phyloP scores from a whole-genome alignment of 805 yeast genomes.

The Cyberlindnera xishuangbannaensis region DNA sequence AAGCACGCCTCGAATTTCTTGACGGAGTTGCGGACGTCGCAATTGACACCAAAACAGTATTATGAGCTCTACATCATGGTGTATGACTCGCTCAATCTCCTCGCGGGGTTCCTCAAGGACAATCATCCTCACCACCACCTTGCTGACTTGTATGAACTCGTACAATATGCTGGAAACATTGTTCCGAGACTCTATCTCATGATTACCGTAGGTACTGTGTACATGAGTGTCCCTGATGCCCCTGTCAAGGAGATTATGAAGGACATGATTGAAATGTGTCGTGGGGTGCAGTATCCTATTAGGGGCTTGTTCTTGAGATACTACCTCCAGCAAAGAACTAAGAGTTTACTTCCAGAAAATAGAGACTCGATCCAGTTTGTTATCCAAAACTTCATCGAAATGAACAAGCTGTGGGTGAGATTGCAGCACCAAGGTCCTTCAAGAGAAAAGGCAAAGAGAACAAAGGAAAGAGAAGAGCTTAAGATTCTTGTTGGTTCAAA shows the following conservation, averaged over 20 bases:
- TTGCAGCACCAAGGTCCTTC: slow-evolving; percentile 94
- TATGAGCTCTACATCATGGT: slow-evolving; percentile 84
- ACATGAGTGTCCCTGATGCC: slow-evolving; percentile 69
- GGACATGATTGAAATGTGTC: slow-evolving; percentile 96
- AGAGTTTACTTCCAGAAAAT: slow-evolving; percentile 37
- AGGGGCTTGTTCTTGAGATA: slow-evolving; percentile 88
- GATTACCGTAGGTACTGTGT: slow-evolving; percentile 92
- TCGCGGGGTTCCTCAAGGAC: slow-evolving; percentile 60
- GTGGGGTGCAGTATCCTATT: slow-evolving; percentile 94
- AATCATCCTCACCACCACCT: slow-evolving; percentile 67
- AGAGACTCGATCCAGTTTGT: slow-evolving; percentile 73
- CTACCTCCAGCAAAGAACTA: slow-evolving; percentile 79
- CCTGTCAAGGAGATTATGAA: slow-evolving; percentile 83
- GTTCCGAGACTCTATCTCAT: slow-evolving; percentile 88
- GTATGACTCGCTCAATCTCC: slow-evolving; percentile 71
- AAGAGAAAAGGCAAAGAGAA: slow-evolving; percentile 68
- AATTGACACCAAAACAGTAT: slow-evolving; percentile 82
- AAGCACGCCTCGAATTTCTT: slow-evolving; percentile 81
- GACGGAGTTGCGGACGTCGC: slow-evolving; percentile 72
- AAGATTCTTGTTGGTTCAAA: slow-evolving; percentile 92
- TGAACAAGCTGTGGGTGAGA: slow-evolving; percentile 98
- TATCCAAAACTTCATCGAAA: slow-evolving; percentile 84
- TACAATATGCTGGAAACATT: slow-evolving; percentile 91
- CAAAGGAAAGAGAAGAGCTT: slow-evolving; percentile 77
- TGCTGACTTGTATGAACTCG: slow-evolving; percentile 88